A percentile compares a stretch with the other conserved stretches of the same genome.
phyloP scores from a whole-genome alignment of 208 protist genomes.

The Leishmania martiniquensis region DNA sequence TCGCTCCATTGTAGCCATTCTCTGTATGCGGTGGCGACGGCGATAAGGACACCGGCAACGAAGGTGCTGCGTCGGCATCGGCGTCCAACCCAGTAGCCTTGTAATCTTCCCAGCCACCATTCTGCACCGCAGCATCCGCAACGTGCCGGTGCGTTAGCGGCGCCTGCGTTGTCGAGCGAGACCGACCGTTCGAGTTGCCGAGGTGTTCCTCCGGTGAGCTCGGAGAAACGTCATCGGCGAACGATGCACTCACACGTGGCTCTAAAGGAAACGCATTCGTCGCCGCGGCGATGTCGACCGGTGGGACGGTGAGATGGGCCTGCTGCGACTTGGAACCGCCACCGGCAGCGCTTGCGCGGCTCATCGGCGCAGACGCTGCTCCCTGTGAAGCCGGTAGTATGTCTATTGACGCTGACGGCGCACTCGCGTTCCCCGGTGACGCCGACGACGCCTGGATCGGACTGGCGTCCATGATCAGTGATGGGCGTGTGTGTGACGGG shows the following conservation, averaged over 20 bases:
- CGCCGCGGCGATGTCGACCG: constrained; percentile 16
- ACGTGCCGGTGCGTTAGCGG: constrained; percentile 29
- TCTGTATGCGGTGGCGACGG: background rate
- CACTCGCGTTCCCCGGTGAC: constrained; percentile 15
- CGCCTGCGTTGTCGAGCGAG: constrained; percentile 29
- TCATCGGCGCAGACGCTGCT: background rate
- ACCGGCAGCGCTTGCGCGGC: background rate
- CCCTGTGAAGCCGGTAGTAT: constrained; percentile 18
- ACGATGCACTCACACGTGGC: background rate
- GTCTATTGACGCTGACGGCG: constrained; percentile 9
- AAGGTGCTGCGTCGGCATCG: background rate
- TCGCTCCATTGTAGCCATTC: constrained; percentile 7
- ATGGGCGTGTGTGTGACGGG: constrained; percentile 13
- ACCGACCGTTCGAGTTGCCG: constrained; percentile 6
- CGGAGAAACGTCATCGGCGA: background rate
- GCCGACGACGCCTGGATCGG: constrained; percentile 13
- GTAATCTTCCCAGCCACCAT: no score
- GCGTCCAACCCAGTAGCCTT: background rate
- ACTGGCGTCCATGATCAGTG: constrained; percentile 24
- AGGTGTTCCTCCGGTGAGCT: constrained; percentile 3
- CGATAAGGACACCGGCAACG: background rate
- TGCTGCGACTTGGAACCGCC: background rate
- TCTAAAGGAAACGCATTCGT: background rate
- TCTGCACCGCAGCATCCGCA: background rate
- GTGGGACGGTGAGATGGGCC: constrained; percentile 5